phyloP scores from a whole-genome alignment of 352 stramenopile genomes.

The Pythium phragmitis region DNA sequence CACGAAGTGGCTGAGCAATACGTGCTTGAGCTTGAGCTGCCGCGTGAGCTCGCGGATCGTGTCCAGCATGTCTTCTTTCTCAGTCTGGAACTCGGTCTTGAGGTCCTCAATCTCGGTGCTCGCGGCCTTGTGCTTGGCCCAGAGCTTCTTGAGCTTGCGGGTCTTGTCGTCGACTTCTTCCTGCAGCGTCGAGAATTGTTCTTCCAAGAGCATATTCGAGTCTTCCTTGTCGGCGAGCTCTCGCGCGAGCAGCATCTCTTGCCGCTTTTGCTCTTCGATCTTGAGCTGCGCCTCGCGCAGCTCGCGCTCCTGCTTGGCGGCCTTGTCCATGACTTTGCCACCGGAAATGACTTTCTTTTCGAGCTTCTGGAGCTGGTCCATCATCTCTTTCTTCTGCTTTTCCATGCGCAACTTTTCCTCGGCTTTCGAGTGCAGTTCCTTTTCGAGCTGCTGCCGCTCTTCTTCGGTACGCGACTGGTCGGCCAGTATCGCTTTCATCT shows the following conservation, averaged over 20 bases:
- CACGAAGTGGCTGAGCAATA: slow-evolving; percentile 90
- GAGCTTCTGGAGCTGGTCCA: slow-evolving; percentile 76
- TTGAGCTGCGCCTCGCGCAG: slow-evolving; percentile 89
- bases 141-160: slow-evolving; percentile 95
- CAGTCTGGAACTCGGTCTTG: slow-evolving; percentile 90
- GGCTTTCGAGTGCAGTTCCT: slow-evolving; percentile 83
- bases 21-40: slow-evolving; percentile 95
- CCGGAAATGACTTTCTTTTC: slow-evolving; percentile 89
- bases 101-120: slow-evolving; percentile 92
- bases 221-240: slow-evolving; percentile 94
- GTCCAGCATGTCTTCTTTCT: slow-evolving; percentile 95
- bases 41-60: slow-evolving; percentile 92
- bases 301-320: slow-evolving; percentile 92
- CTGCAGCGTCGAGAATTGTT: slow-evolving; percentile 87
- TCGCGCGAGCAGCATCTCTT: slow-evolving; percentile 82
- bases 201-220: slow-evolving; percentile 89
- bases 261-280: slow-evolving; percentile 80
- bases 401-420: slow-evolving; percentile 81
- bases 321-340: slow-evolving; percentile 93
- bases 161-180: slow-evolving; percentile 95
- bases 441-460: slow-evolving; percentile 81
- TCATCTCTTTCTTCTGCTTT: slow-evolving; percentile 90
- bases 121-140: slow-evolving; percentile 90
- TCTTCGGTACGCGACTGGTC: slow-evolving; percentile 88
- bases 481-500: slow-evolving; percentile 84